Conservation (phyloP, 371 early-diverging fungal genomes). For the Syncephalis plumigaleata region DNA sequence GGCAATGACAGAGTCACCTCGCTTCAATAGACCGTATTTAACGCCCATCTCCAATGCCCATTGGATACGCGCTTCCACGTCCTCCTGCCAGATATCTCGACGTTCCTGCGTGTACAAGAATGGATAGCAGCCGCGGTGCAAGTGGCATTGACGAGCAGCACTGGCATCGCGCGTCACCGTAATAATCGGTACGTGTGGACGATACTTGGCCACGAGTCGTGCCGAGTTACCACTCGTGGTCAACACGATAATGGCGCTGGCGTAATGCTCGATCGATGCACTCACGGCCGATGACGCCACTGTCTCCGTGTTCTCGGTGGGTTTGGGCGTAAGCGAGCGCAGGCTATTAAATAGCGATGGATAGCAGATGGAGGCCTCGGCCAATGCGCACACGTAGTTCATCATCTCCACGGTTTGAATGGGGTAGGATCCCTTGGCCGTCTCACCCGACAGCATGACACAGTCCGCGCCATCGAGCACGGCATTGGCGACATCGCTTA, state of each 20-base stretch:
- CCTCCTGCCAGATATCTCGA: slow-evolving; percentile 42
- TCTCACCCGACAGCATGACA: slow-evolving; percentile 98
- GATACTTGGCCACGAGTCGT: slow-evolving; percentile 85
- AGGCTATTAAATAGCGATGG: slow-evolving; percentile 66
- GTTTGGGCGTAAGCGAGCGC: slow-evolving; percentile 45
- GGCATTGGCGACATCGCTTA: slow-evolving; percentile 97
- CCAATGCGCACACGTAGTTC: slow-evolving; percentile 52
- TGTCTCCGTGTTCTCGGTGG: slow-evolving; percentile 77
- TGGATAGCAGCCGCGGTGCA: slow-evolving; percentile 84
- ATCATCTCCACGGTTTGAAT: slow-evolving; percentile 58
- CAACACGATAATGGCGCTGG: too few relatives aligned
- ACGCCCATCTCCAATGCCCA: slow-evolving; percentile 49
- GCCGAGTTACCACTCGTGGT: slow-evolving; percentile 71
- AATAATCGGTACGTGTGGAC: slow-evolving; percentile 81
- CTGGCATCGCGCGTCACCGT: slow-evolving; percentile 70
- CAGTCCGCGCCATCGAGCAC: slow-evolving; percentile 93
- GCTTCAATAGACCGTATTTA: slow-evolving; percentile 31
- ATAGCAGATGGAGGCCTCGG: slow-evolving; percentile 63
- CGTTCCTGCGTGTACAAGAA: slow-evolving; percentile 51
- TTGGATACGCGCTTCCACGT: slow-evolving; percentile 61
- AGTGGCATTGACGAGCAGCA: slow-evolving; percentile 77
- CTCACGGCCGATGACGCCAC: slow-evolving; percentile 89
- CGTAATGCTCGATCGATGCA: slow-evolving; percentile 70
- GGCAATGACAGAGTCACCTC: slow-evolving; percentile 53
- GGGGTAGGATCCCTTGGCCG: slow-evolving; percentile 83